A percentile compares a stretch with the other conserved stretches of the same genome.
These are phyloP conservation scores for Phytophthora cryptogea DNA, from an alignment of 352 stramenopile species.

Conservation along the genomic window DNA sequence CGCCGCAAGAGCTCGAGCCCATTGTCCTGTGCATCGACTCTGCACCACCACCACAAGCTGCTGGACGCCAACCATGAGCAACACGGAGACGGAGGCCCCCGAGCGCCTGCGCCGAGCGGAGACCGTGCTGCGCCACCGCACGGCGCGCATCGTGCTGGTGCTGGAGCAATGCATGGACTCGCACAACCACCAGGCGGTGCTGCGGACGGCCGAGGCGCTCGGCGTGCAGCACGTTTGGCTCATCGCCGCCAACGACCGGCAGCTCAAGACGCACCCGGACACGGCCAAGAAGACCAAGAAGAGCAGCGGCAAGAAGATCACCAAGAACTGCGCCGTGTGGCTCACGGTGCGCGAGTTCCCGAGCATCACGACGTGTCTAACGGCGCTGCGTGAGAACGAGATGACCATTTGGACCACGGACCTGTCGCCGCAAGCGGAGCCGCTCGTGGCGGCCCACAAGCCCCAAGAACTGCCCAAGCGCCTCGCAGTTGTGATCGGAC, in stretches of 20 bases:
- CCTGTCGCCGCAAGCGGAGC: constrained; percentile 74
- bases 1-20: no score
- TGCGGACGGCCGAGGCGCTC: constrained; percentile 92
- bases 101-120: constrained; percentile 72
- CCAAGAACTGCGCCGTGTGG: constrained; percentile 83
- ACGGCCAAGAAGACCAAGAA: constrained; percentile 37
- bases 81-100: constrained; percentile 31
- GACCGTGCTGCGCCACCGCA: constrained; percentile 68
- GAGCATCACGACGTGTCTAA: constrained; percentile 81
- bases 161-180: constrained; percentile 83
- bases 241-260: constrained; percentile 62
- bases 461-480: constrained; percentile 77
- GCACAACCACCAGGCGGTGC: constrained; percentile 90
- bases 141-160: constrained; percentile 70
- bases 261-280: constrained; percentile 65
- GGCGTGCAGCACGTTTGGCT: constrained; percentile 94
- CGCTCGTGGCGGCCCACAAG: constrained; percentile 42
- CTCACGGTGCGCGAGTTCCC: constrained; percentile 88
- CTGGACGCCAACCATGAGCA: constrained; percentile 13
- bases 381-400: constrained; percentile 55
- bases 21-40: not conserved
- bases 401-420: constrained; percentile 93
- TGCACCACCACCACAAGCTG: constrained; percentile 7
- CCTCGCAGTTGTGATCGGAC: constrained; percentile 93
- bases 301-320: constrained; percentile 72